Evolutionary conservation across 495 filamentous ascomycete species (phyloP).

Genomic region (Amphirosellinia nigrospora): DNA sequence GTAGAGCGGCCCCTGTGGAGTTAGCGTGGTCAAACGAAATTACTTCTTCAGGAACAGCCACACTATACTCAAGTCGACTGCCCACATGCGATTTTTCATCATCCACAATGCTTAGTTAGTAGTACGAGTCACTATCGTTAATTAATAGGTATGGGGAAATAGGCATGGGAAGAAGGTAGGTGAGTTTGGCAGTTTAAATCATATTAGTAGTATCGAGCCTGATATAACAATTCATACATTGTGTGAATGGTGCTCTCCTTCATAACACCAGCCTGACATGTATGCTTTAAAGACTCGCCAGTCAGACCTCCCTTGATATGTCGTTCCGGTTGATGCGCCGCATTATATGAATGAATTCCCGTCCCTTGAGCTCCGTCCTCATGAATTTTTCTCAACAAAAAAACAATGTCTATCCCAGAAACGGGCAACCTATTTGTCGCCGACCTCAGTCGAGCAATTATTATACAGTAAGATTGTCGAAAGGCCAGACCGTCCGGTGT

Average conservation of each 20-base stretch:
- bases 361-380: conserved; percentile 40
- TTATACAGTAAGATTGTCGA: conserved; percentile 35
- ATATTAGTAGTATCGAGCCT: conserved; percentile 18
- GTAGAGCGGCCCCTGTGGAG: neutral
- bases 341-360: conserved; percentile 38
- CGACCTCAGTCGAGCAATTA: conserved; percentile 34
- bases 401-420: conserved; percentile 43
- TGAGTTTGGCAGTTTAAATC: conserved; percentile 1
- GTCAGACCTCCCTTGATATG: conserved; percentile 24
- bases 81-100: neutral
- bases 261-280: conserved; percentile 18
- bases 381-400: conserved; percentile 30
- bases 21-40: neutral
- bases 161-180: neutral
- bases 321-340: conserved; percentile 28
- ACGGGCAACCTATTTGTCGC: conserved; percentile 26
- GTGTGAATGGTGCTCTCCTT: conserved; percentile 12
- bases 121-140: neutral
- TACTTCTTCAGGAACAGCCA: neutral
- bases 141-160: neutral
- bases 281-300: neutral
- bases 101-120: neutral
- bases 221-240: conserved; percentile 25
- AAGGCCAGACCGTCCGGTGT: neutral
- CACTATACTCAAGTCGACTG: neutral